Base-by-base conservation (phyloP, 2,329 filamentous ascomycete genomes). In the Colletotrichum viniferum region DNA sequence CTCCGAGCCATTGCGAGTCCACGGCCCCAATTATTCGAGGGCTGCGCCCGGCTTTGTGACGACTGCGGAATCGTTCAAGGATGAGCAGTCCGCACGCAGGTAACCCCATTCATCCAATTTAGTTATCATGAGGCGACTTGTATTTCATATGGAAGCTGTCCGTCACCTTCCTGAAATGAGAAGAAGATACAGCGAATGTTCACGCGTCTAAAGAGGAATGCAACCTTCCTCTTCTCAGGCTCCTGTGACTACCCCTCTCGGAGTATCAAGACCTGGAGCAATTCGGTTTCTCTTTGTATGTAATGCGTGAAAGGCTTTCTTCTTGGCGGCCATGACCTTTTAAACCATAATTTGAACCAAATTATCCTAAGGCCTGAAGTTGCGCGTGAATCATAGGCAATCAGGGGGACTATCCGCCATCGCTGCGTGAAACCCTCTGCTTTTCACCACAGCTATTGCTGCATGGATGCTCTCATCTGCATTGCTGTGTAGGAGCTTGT, bases 401-500 rank as follows among this genome's bases (percentile, higher is more conserved):
- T 14, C 6, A 36, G 34, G 7, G 9, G 3, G 16, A 18, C 16
- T 8, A 38, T 38, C 2, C 16, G 36, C 16, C 16, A 18, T 8
- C 36, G 16, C 16, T 18, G 7, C 36, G 7, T 4, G 36, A 18
- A 38, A 38, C 16, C 1, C 7, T 38, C 7, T 18, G 36, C 36
- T 38, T 9, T 4, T 38, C 7, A 9, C 14, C 7, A 18, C 16
- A 18, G 36, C 36, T 18, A 4, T 38, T 28, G 26, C 26, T 28
- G 2, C 7, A 2, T 28, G 26, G 26, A 28, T 28, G 26, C 7
- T 28, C 43, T 48, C 43, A 21, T 48, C 2, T 3, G 4, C 10
- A 4, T 4, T 21, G n/a, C n/a, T 21, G 0, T 3, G n/a, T 1
- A 0, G 9, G 10, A 48, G 43, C n/a, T 48, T 48, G 0, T 7